These are phyloP conservation scores for Pachysandra terminalis DNA, from an alignment of 164 flowering plant genomes.

Conservation along the genomic window DNA sequence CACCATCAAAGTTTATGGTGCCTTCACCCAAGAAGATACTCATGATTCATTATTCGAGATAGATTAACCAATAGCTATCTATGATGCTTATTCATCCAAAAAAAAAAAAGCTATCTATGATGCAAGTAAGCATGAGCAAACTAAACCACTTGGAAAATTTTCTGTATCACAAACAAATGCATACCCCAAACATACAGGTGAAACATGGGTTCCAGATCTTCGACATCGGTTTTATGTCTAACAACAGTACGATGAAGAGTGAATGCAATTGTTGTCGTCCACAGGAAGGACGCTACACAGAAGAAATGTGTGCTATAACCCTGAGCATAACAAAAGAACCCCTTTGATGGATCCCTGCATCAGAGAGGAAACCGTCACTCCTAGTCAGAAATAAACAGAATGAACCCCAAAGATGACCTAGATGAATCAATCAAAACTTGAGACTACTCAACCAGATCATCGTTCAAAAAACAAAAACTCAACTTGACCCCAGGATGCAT, in stretches of 20 bases:
- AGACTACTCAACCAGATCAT: not conserved
- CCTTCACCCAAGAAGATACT: not conserved
- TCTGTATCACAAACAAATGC: slow-evolving; percentile 6
- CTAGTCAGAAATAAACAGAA: not conserved
- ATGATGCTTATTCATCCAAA: no score
- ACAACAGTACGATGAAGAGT: slow-evolving; percentile 98
- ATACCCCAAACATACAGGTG: slow-evolving; percentile 99
- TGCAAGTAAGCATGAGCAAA: not conserved
- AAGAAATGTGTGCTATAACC: slow-evolving; percentile 96
- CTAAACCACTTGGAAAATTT: not conserved
- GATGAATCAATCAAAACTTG: not conserved
- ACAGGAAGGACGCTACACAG: slow-evolving; percentile 90
- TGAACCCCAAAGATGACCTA: not conserved
- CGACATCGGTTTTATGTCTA: slow-evolving; percentile 90
- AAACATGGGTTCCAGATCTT: slow-evolving; percentile 92
- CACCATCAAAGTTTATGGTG: not conserved
- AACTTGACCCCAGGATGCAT: slow-evolving; percentile 18
- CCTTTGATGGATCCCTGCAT: slow-evolving; percentile 81
- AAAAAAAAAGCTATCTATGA: no score
- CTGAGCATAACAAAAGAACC: slow-evolving; percentile 88
- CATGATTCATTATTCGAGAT: not conserved
- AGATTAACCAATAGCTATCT: not conserved
- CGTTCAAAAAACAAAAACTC: not conserved
- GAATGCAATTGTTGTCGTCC: slow-evolving; percentile 96
- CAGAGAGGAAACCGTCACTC: slow-evolving; percentile 8